Conservation (phyloP, 2,329 filamentous ascomycete species). For the Penicillium sp. region DNA sequence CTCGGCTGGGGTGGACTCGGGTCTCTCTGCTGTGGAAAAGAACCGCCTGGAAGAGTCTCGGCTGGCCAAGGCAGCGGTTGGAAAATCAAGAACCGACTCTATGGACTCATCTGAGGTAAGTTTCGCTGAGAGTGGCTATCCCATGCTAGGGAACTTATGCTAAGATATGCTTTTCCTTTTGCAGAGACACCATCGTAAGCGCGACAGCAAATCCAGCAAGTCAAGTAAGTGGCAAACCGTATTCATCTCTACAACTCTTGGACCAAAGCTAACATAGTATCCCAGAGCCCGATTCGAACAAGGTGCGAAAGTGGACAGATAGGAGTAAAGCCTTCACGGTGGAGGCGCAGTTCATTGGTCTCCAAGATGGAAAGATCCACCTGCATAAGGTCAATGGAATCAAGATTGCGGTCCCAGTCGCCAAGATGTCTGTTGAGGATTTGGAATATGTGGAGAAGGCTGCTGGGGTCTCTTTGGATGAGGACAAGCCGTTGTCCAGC, state of each 20-base stretch:
- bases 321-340: slow-evolving; percentile 95
- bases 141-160: slow-evolving; percentile 59
- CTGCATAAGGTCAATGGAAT: slow-evolving; percentile 97
- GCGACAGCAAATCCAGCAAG: slow-evolving; percentile 69
- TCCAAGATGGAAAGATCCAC: slow-evolving; percentile 96
- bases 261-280: not conserved
- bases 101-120: slow-evolving; percentile 72
- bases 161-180: slow-evolving; percentile 65
- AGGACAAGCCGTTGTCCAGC: slow-evolving; percentile 90
- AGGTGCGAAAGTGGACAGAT: slow-evolving; percentile 92
- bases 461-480: slow-evolving; percentile 85
- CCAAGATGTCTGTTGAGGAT: slow-evolving; percentile 95
- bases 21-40: slow-evolving; percentile 74
- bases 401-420: slow-evolving; percentile 93
- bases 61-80: slow-evolving; percentile 78
- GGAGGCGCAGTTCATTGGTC: slow-evolving; percentile 91
- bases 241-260: not conserved
- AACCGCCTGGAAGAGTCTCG: slow-evolving; percentile 79
- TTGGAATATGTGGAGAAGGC: slow-evolving; percentile 89
- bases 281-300: slow-evolving; percentile 77
- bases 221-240: slow-evolving; percentile 73
- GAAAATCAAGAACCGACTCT: slow-evolving; percentile 61
- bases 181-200: slow-evolving; percentile 75
- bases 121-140: slow-evolving; percentile 52
- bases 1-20: slow-evolving; percentile 61